A percentile compares a stretch with the other conserved stretches of the same genome.
Conservation (phyloP, 1,139 yeast genomes). For the Diutina neorugosa region DNA sequence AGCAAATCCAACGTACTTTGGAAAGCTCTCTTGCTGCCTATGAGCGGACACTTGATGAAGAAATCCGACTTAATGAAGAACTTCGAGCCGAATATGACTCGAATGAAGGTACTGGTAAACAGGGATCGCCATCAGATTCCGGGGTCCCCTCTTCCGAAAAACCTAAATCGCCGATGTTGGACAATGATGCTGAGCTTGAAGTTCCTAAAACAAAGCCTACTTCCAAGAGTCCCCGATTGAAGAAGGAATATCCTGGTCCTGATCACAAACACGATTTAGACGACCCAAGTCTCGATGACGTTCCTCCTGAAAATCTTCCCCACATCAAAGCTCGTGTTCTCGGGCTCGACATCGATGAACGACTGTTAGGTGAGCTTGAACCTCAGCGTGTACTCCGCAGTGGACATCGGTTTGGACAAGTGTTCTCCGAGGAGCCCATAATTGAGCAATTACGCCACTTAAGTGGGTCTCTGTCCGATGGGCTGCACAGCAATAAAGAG, state of each 20-base stretch:
- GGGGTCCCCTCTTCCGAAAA: neutral
- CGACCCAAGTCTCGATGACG: conserved; percentile 3
- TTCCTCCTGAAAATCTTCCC: neutral
- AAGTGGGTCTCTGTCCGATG: neutral
- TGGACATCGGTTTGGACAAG: neutral
- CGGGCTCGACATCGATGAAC: conserved; percentile 1
- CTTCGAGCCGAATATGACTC: neutral
- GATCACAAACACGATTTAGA: neutral
- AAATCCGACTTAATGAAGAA: neutral
- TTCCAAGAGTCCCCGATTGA: neutral
- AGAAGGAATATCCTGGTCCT: neutral
- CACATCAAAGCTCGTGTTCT: neutral
- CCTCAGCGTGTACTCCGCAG: conserved; percentile 3
- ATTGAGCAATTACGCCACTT: neutral
- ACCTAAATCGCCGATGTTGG: neutral
- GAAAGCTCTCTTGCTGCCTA: neutral
- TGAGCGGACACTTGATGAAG: neutral
- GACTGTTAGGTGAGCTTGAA: neutral
- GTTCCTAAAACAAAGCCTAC: neutral
- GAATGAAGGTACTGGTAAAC: conserved; percentile 5
- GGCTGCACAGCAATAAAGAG: neutral
- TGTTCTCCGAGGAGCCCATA: neutral
- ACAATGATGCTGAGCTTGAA: neutral
- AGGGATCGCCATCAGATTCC: neutral
- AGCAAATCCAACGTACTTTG: conserved; percentile 4